Evolutionary conservation across 306 rosid species (phyloP).

Genomic region (Lathyrus oleraceus): DNA sequence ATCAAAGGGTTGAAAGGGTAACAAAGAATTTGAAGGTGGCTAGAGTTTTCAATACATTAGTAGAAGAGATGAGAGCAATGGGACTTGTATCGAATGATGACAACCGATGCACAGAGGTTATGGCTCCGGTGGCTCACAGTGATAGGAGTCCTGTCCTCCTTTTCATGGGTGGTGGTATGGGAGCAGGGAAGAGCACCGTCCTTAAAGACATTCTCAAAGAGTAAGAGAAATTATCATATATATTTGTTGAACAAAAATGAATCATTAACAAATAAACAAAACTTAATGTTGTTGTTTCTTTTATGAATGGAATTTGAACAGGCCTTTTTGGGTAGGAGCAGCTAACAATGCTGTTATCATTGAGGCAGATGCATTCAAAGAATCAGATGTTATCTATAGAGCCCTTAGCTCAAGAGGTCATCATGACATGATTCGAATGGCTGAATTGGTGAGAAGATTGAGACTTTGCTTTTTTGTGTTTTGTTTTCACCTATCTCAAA

Average conservation of each 20-base stretch:
- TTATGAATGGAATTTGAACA: conserved; percentile 45
- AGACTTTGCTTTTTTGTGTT: not conserved
- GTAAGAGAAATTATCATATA: conserved; percentile 45
- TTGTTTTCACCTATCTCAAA: not conserved
- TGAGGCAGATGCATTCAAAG: conserved; percentile 97
- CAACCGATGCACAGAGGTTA: conserved; percentile 89
- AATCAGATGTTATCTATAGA: conserved; percentile 88
- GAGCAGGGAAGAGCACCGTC: conserved; percentile 98
- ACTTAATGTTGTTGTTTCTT: conserved; percentile 27
- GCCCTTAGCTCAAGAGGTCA: conserved; percentile 93
- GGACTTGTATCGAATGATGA: conserved; percentile 73
- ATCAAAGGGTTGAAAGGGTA: conserved; percentile 89
- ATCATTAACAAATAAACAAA: conserved; percentile 13
- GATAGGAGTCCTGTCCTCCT: conserved; percentile 95
- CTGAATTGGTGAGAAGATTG: conserved; percentile 69
- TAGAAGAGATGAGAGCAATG: conserved; percentile 98
- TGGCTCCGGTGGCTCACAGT: conserved; percentile 93
- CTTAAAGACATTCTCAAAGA: conserved; percentile 96
- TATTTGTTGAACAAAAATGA: conserved; percentile 4
- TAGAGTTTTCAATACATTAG: conserved; percentile 80
- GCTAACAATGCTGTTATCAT: conserved; percentile 81
- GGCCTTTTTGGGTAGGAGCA: conserved; percentile 95
- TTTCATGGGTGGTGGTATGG: conserved; percentile 99
- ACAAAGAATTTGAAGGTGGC: conserved; percentile 95
- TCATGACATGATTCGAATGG: conserved; percentile 86